A percentile compares a stretch with the other conserved stretches of the same genome.
Conservation (phyloP, 768 basidiomycete genomes). For the Leccinum variicolor region DNA sequence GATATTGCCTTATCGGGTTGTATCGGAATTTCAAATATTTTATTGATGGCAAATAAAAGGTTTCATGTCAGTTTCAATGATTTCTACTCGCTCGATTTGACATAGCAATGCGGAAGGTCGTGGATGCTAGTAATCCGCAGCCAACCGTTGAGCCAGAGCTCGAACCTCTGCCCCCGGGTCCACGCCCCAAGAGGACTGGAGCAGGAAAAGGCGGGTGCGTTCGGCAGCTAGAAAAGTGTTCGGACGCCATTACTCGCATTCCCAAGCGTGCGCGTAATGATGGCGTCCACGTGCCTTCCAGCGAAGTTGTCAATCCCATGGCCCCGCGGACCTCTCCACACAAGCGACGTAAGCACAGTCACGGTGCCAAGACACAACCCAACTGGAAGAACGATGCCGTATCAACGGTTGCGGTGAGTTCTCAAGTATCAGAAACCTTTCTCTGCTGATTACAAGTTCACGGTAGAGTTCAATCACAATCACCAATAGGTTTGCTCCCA, state of each 20-base stretch:
- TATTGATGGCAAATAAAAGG: too few relatives aligned
- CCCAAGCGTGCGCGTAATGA: not conserved
- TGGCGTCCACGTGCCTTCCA: not conserved
- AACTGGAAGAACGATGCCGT: not conserved
- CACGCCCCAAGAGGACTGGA: not conserved
- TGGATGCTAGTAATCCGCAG: not conserved
- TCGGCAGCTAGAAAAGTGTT: not conserved
- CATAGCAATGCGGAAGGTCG: not conserved
- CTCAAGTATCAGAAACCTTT: not conserved
- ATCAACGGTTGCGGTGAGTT: not conserved
- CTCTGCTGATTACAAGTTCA: not conserved
- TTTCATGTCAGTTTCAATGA: too few relatives aligned
- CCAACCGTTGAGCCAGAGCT: not conserved
- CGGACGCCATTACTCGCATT: not conserved
- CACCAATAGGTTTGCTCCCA: not conserved
- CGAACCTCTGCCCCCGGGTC: too few relatives aligned
- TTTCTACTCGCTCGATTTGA: not conserved
- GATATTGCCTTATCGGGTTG: too few relatives aligned
- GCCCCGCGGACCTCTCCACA: not conserved
- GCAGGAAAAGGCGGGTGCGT: not conserved
- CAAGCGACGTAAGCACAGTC: not conserved
- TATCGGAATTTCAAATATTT: too few relatives aligned
- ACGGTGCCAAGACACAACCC: not conserved
- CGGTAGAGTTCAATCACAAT: not conserved
- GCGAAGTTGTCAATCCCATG: not conserved